phyloP scores from a whole-genome alignment of 2,329 filamentous ascomycete genomes.

The Rhynchosporium agropyri region DNA sequence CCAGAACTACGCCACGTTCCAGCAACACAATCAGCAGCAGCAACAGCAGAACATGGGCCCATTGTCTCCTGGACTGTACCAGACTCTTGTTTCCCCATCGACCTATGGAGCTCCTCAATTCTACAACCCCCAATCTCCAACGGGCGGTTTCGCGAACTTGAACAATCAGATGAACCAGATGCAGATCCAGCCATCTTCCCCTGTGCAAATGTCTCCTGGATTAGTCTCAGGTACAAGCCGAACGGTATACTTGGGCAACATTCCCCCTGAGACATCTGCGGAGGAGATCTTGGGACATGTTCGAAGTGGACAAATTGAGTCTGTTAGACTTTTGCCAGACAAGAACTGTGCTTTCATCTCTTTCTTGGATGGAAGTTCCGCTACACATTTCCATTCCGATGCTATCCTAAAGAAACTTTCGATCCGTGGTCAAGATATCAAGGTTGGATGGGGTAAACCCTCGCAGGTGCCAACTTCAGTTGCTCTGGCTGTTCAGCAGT shows the following conservation, averaged over 20 bases:
- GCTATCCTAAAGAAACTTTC: constrained; percentile 99
- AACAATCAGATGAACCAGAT: constrained; percentile 50
- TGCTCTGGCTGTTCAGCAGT: constrained; percentile 95
- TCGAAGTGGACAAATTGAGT: constrained; percentile 96
- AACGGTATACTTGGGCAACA: constrained; percentile 97
- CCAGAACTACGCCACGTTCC: constrained; percentile 78
- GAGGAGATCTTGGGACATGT: constrained; percentile 97
- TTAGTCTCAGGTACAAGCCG: constrained; percentile 89
- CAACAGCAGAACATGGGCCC: constrained; percentile 71
- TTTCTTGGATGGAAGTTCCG: constrained; percentile 95
- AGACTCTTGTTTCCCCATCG: constrained; percentile 82
- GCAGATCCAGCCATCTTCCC: constrained; percentile 66
- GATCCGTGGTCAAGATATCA: constrained; percentile 98
- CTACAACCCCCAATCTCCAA: constrained; percentile 84
- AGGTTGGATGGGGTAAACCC: constrained; percentile 98
- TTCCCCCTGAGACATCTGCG: constrained; percentile 94
- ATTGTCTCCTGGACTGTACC: constrained; percentile 80
- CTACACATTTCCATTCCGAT: constrained; percentile 98
- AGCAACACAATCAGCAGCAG: constrained; percentile 58
- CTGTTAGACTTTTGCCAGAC: constrained; percentile 92
- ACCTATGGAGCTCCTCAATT: constrained; percentile 81
- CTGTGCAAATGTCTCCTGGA: constrained; percentile 75
- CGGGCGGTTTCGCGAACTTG: constrained; percentile 59
- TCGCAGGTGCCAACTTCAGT: constrained; percentile 98
- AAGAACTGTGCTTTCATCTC: constrained; percentile 99